Conservation (phyloP, 495 filamentous ascomycete genomes). For the Lentithecium fluviatile region DNA sequence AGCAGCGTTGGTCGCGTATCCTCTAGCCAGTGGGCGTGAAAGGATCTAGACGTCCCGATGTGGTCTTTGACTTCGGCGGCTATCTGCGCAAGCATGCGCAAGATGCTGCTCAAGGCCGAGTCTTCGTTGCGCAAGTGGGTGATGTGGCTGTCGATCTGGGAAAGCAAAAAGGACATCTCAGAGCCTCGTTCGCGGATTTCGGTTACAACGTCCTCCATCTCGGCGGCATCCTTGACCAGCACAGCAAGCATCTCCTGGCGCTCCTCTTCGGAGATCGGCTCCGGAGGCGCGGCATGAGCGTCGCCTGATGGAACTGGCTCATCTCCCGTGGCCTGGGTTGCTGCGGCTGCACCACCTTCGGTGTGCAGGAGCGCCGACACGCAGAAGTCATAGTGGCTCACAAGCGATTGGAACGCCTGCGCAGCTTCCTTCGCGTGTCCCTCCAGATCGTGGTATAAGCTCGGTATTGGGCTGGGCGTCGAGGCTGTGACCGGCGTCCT, state of each 20-base stretch:
- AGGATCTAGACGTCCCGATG: constrained; percentile 67
- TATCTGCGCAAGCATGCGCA: constrained; percentile 47
- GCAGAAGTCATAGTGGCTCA: constrained; percentile 92
- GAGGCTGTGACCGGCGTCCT: constrained; percentile 23
- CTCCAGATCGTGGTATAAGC: constrained; percentile 70
- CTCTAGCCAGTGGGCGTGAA: constrained; percentile 70
- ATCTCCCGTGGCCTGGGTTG: constrained; percentile 54
- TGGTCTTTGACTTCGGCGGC: constrained; percentile 64
- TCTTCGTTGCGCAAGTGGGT: constrained; percentile 52
- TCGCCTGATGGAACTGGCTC: constrained; percentile 18
- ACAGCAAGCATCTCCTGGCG: constrained; percentile 80
- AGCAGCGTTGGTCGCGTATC: constrained; percentile 55
- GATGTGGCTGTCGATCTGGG: constrained; percentile 59
- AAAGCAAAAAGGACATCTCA: constrained; percentile 71
- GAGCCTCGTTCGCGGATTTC: constrained; percentile 75
- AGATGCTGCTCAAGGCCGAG: constrained; percentile 10
- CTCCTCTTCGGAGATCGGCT: constrained; percentile 72
- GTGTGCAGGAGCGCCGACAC: constrained; percentile 89
- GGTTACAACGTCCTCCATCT: constrained; percentile 84
- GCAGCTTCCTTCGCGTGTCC: constrained; percentile 83
- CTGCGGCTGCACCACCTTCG: constrained; percentile 79
- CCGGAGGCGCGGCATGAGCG: constrained; percentile 57
- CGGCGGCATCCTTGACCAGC: constrained; percentile 74
- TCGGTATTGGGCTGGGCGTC: constrained; percentile 54
- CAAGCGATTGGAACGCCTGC: constrained; percentile 72